phyloP scores from a whole-genome alignment of 2,329 filamentous ascomycete genomes.

The Lachnellula hyalina region DNA sequence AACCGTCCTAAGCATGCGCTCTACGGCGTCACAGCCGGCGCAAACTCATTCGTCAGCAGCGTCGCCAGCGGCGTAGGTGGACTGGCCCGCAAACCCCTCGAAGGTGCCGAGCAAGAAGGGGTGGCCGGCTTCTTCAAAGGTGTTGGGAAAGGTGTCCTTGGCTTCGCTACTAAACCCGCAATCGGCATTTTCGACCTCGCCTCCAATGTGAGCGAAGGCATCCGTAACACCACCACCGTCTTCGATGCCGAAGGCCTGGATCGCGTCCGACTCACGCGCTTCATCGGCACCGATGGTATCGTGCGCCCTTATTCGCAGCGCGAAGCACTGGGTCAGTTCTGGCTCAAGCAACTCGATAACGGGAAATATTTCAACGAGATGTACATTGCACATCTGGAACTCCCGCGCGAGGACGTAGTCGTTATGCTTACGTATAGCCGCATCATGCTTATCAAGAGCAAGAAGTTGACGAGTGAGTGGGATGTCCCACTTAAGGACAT shows the following conservation, averaged over 20 bases:
- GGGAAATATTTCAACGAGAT: conserved; percentile 97
- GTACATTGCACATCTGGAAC: conserved; percentile 93
- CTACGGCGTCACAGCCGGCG: conserved; percentile 91
- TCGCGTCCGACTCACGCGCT: conserved; percentile 86
- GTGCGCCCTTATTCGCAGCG: conserved; percentile 92
- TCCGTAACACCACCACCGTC: conserved; percentile 97
- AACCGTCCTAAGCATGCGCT: conserved; percentile 96
- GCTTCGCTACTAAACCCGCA: conserved; percentile 92
- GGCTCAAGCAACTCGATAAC: conserved; percentile 97
- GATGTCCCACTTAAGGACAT: conserved; percentile 93
- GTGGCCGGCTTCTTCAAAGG: conserved; percentile 95
- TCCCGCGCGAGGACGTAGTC: conserved; percentile 81
- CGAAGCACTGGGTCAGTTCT: conserved; percentile 94
- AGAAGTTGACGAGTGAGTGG: conserved; percentile 86
- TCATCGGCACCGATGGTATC: conserved; percentile 87
- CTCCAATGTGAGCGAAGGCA: conserved; percentile 93
- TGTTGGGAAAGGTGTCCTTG: conserved; percentile 89
- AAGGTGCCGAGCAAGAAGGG: conserved; percentile 94
- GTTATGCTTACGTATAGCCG: conserved; percentile 83
- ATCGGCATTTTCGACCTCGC: conserved; percentile 96
- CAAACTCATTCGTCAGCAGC: conserved; percentile 89
- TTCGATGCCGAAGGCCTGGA: conserved; percentile 95
- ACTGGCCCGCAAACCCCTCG: conserved; percentile 84
- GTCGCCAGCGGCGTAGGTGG: conserved; percentile 92
- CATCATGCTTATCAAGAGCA: conserved; percentile 85